Evolutionary conservation across 192 early-diverging fungal genomes (phyloP), one percentile per base, ranked within the genome.

Genomic region (Entrophospora sp.): DNA sequence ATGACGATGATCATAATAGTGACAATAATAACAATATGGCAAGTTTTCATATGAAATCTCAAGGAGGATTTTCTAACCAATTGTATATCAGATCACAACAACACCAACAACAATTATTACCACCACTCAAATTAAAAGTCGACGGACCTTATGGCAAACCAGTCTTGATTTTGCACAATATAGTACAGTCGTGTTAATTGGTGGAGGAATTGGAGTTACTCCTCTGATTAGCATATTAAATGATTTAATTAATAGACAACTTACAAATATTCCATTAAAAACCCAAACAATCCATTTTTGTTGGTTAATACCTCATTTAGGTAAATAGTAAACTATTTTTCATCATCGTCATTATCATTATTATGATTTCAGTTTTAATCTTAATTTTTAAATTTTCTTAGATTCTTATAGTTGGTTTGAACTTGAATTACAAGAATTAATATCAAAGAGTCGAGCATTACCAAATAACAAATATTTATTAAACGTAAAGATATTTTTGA

Each of bases 161-260:
- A 43, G 42, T 55, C 35, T 75, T 3, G 70, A 74, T 27, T 73
- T 70, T 27, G 60, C 61, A 40, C 71, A 74, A 44, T 64, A 75
- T 16, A 38, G 53, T 14, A 66, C 67, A 6, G 40, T 74, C 5
- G 61, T 69, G 9, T 58, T 57, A 7, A 61, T 72, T 22, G 71
- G 58, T 38, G 53, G 67, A 30, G 76, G 76, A 49, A 74, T 78
- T 37, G 76, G 73, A 59, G 61, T 75, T 20, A 78, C 73, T 0
- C 76, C 76, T 53, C 66, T 69, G 0, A 49, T 78, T 27, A 43
- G 73, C 22, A 31, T 78, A 16, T 53, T 74, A 30, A 68, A 72
- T n/a, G 70, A 78, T 27, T 63, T 71, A 28, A 68, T 75, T 3
- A 69, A 72, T 27, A 42, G 70, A 44, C 70, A 71, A 44, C 16